Percentiles rank a stretch among this genome's conserved stretches.
Evolutionary conservation across 176 grass and related monocot species (phyloP).

Genomic region (Typha latifolia): DNA sequence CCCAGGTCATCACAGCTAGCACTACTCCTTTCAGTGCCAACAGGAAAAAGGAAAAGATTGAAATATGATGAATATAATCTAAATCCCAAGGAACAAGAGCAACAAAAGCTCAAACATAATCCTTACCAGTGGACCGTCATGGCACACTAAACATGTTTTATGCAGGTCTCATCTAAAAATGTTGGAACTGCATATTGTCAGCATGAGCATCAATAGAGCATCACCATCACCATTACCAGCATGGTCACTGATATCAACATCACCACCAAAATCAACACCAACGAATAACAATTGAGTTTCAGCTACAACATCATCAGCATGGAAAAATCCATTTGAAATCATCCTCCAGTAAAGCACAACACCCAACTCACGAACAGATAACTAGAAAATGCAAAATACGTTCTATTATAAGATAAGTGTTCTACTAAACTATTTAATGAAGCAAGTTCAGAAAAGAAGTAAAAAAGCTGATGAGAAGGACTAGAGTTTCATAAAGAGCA

Average conservation of each 20-base stretch:
- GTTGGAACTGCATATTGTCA: not conserved
- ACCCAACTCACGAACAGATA: constrained; percentile 11
- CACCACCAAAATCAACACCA: constrained; percentile 39
- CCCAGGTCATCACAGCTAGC: not conserved
- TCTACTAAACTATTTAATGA: not conserved
- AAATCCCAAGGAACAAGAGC: not conserved
- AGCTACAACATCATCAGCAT: constrained; percentile 12
- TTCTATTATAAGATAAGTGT: constrained; percentile 12
- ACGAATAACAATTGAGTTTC: constrained; percentile 39
- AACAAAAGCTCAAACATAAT: not conserved
- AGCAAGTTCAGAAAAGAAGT: not conserved
- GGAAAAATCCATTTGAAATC: constrained; percentile 14
- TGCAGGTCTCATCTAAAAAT: not conserved
- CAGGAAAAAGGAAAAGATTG: not conserved
- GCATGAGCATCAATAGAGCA: too few relatives aligned
- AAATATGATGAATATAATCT: not conserved
- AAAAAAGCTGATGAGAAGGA: not conserved
- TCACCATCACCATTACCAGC: too few relatives aligned
- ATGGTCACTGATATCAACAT: not conserved
- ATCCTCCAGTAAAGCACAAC: constrained; percentile 10
- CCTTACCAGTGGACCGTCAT: not conserved
- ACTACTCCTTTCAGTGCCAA: not conserved
- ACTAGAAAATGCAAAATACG: constrained; percentile 24
- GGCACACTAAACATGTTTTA: not conserved
- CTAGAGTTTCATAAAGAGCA: not conserved